These are phyloP conservation scores for Apiospora aurea DNA, from an alignment of 2,329 filamentous ascomycete genomes.

Conservation along the genomic window DNA sequence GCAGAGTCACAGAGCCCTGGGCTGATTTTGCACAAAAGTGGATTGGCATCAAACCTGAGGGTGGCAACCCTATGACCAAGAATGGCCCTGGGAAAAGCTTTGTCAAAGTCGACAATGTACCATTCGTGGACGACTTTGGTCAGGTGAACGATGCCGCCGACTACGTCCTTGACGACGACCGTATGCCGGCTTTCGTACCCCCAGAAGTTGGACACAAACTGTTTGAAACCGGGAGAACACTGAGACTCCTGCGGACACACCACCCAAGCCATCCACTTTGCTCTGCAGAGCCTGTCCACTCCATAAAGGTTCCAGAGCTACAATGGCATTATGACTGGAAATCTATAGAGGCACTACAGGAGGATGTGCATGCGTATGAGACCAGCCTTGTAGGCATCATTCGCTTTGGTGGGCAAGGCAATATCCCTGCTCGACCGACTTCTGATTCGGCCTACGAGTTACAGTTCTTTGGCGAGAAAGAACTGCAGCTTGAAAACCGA, in stretches of 20 bases:
- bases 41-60: slow-evolving; percentile 72
- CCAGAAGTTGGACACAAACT: slow-evolving; percentile 72
- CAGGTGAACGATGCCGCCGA: slow-evolving; percentile 64
- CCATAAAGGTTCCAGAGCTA: slow-evolving; percentile 61
- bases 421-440: slow-evolving; percentile 23
- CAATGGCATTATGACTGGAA: slow-evolving; percentile 78
- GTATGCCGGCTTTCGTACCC: slow-evolving; percentile 76
- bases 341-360: slow-evolving; percentile 69
- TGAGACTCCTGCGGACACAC: slow-evolving; percentile 74
- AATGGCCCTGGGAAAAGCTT: slow-evolving; percentile 62
- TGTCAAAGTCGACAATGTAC: slow-evolving; percentile 62
- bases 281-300: slow-evolving; percentile 53
- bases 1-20: slow-evolving; percentile 70
- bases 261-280: slow-evolving; percentile 76
- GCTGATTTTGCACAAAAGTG: slow-evolving; percentile 73
- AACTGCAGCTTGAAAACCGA: slow-evolving; percentile 53
- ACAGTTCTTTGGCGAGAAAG: slow-evolving; percentile 57
- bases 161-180: slow-evolving; percentile 67
- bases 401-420: slow-evolving; percentile 23
- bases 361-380: slow-evolving; percentile 63
- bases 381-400: slow-evolving; percentile 47
- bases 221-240: slow-evolving; percentile 81
- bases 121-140: slow-evolving; percentile 65
- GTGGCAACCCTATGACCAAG: slow-evolving; percentile 61
- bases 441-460: slow-evolving; percentile 39